Conservation (phyloP, 441 rosid species). For the Populus hybrid region DNA sequence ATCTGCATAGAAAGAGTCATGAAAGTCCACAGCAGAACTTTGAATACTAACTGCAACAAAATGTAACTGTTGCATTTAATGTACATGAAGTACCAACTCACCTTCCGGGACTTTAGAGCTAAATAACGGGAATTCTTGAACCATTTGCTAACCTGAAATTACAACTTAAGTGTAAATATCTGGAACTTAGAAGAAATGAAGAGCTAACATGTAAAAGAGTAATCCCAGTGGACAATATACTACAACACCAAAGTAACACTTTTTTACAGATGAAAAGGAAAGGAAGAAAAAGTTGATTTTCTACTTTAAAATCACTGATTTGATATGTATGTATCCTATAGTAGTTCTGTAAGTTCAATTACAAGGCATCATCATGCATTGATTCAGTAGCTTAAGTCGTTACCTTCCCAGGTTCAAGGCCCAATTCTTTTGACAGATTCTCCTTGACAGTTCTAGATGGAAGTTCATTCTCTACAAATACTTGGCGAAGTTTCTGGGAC, state of each 20-base stretch:
- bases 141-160: slow-evolving; percentile 94
- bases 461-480: slow-evolving; percentile 89
- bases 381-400: slow-evolving; percentile 2
- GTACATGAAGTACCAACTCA: slow-evolving; percentile 23
- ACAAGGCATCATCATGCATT: not conserved
- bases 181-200: slow-evolving; percentile 5
- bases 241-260: not conserved
- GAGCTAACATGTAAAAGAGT: slow-evolving; percentile 15
- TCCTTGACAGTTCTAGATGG: slow-evolving; percentile 77
- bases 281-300: not conserved
- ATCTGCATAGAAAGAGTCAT: not conserved
- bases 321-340: not conserved
- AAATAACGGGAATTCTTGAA: slow-evolving; percentile 94
- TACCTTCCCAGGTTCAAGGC: slow-evolving; percentile 86
- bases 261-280: not conserved
- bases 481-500: slow-evolving; percentile 87
- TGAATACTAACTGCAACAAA: not conserved
- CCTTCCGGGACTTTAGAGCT: slow-evolving; percentile 85
- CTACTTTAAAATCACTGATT: not conserved
- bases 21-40: not conserved
- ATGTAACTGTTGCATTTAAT: not conserved
- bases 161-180: slow-evolving; percentile 21
- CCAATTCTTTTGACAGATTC: slow-evolving; percentile 78
- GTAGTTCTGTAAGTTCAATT: not conserved
- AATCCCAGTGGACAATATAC: not conserved